phyloP scores from a whole-genome alignment of 1,284 basidiomycete genomes.

The Leccinum pachyderme region DNA sequence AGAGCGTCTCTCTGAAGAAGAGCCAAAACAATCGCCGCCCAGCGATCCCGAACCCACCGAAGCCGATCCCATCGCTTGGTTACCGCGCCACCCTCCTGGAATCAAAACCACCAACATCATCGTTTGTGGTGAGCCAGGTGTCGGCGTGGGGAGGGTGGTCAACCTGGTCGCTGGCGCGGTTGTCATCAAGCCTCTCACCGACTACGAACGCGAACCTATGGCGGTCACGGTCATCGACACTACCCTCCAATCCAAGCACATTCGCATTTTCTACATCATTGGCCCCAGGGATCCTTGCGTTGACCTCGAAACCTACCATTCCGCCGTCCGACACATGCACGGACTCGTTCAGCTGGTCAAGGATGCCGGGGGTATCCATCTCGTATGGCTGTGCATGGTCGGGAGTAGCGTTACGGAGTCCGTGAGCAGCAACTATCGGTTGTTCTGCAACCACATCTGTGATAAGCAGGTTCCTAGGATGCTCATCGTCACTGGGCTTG shows the following conservation, averaged over 20 bases:
- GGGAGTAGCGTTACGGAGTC: slow-evolving; percentile 20
- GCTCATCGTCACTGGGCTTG: slow-evolving; percentile 31
- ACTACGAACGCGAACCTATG: slow-evolving; percentile 26
- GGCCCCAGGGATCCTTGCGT: slow-evolving; percentile 25
- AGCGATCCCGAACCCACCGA: slow-evolving; percentile 14
- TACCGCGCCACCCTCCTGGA: slow-evolving; percentile 23
- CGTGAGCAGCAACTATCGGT: slow-evolving; percentile 22
- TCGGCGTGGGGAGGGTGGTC: slow-evolving; percentile 20
- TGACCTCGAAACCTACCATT: slow-evolving; percentile 18
- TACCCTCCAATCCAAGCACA: slow-evolving; percentile 19
- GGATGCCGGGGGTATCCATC: slow-evolving; percentile 24
- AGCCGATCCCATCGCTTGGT: slow-evolving; percentile 16
- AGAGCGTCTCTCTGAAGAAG: slow-evolving; percentile 2
- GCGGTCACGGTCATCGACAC: slow-evolving; percentile 20
- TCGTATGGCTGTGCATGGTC: slow-evolving; percentile 29
- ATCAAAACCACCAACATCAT: slow-evolving; percentile 27
- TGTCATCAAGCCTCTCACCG: slow-evolving; percentile 28
- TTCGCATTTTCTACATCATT: slow-evolving; percentile 23
- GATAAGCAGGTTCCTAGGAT: slow-evolving; percentile 20
- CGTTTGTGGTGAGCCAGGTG: slow-evolving; percentile 31
- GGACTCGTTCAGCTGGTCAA: slow-evolving; percentile 16
- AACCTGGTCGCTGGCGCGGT: slow-evolving; percentile 17
- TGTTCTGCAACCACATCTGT: slow-evolving; percentile 27
- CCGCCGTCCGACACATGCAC: slow-evolving; percentile 21
- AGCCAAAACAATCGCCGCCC: not conserved